These are phyloP conservation scores for Termitomyces sp. DNA, from an alignment of 768 basidiomycete genomes.

Conservation along the genomic window DNA sequence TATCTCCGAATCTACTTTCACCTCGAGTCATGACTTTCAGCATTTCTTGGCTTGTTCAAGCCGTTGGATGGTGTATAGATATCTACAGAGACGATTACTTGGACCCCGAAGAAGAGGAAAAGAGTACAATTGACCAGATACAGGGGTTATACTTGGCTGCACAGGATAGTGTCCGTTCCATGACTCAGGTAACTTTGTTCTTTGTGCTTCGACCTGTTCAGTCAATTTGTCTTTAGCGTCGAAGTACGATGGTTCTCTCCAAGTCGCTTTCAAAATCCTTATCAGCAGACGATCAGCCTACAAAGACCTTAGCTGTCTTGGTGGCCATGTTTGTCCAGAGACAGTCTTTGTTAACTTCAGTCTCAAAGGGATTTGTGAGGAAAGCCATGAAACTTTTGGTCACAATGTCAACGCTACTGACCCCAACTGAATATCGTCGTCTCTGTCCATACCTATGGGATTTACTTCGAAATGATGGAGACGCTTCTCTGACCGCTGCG, in stretches of 20 bases:
- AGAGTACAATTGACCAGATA: slow-evolving; percentile 34
- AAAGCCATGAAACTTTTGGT: slow-evolving; percentile 60
- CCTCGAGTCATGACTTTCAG: slow-evolving; percentile 18
- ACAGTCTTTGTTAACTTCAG: slow-evolving; percentile 33
- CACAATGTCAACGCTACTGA: slow-evolving; percentile 49
- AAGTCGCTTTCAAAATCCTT: slow-evolving; percentile 18
- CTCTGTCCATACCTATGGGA: slow-evolving; percentile 58
- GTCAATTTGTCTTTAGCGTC: slow-evolving; percentile 25
- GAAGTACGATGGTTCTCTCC: slow-evolving; percentile 35
- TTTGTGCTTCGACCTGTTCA: slow-evolving; percentile 12
- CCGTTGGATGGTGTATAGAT: slow-evolving; percentile 38
- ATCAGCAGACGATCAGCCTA: slow-evolving; percentile 9
- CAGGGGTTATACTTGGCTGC: slow-evolving; percentile 48
- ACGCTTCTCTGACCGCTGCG: slow-evolving; percentile 38
- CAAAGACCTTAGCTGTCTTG: slow-evolving; percentile 22
- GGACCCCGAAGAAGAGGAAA: slow-evolving; percentile 38
- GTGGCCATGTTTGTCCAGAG: slow-evolving; percentile 30
- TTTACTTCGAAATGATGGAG: slow-evolving; percentile 37
- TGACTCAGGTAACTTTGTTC: slow-evolving; percentile 33
- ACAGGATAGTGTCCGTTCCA: slow-evolving; percentile 37
- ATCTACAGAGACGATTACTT: slow-evolving; percentile 31
- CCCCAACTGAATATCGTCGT: slow-evolving; percentile 39
- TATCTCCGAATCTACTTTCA: background rate
- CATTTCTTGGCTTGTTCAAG: slow-evolving; percentile 40
- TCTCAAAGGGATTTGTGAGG: slow-evolving; percentile 38